Percentiles rank a stretch among this genome's conserved stretches.
Conservation (phyloP, 2,329 filamentous ascomycete species). For the Emmonsiellopsis sp. region DNA sequence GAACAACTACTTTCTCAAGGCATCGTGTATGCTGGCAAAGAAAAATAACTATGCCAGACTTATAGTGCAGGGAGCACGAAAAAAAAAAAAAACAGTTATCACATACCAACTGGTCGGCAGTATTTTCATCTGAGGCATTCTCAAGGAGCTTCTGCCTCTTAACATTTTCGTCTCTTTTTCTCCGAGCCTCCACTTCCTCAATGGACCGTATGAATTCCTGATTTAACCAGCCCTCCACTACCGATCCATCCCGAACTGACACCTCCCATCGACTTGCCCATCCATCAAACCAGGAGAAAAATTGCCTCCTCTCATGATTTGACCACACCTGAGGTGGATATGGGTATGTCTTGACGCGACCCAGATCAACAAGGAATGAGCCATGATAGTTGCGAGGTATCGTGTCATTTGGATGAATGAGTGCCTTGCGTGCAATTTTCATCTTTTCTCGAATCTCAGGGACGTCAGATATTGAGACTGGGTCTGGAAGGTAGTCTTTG, state of each 20-base stretch:
- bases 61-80: too few relatives aligned
- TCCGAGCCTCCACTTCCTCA: too few relatives aligned
- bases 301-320: not conserved
- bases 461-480: not conserved
- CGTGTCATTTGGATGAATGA: not conserved
- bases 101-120: too few relatives aligned
- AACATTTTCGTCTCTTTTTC: too few relatives aligned
- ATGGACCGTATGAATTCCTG: too few relatives aligned
- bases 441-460: slow-evolving; percentile 1
- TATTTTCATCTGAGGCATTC: too few relatives aligned
- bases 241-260: slow-evolving; percentile 2
- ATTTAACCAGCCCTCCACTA: slow-evolving; percentile 6
- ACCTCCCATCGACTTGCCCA: slow-evolving; percentile 4
- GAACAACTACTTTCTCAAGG: too few relatives aligned
- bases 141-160: too few relatives aligned
- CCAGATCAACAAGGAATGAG: slow-evolving; percentile 3
- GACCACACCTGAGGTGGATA: slow-evolving; percentile 7
- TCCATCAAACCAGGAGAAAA: slow-evolving; percentile 4
- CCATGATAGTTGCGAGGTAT: not conserved
- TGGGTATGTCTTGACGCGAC: slow-evolving; percentile 4
- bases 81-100: too few relatives aligned
- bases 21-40: too few relatives aligned
- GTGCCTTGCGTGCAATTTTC: not conserved
- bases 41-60: too few relatives aligned
- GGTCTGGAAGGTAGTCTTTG: slow-evolving; percentile 2